A percentile compares a stretch with the other conserved stretches of the same genome.
Conservation (phyloP, 2,329 filamentous ascomycete genomes). For the Beauveria asiatica region DNA sequence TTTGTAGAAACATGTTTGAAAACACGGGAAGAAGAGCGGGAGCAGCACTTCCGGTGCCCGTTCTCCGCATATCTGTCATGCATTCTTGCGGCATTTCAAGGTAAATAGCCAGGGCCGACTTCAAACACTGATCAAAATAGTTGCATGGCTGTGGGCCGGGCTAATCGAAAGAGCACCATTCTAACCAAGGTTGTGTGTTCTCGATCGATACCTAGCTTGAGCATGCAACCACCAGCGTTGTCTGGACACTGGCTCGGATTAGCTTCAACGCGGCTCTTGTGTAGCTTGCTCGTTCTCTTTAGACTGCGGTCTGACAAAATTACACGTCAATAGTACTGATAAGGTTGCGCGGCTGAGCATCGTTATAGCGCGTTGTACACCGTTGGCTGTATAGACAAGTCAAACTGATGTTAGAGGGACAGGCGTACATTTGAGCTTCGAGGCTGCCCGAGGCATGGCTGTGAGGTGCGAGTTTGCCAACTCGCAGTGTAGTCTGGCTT, state of each 20-base stretch:
- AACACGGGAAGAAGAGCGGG: not conserved
- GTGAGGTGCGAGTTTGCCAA: not conserved
- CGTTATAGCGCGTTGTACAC: not conserved
- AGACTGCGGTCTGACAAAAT: not conserved
- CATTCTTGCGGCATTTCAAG: not conserved
- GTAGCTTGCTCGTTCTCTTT: not conserved
- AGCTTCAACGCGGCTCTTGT: not conserved
- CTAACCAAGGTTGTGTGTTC: not conserved
- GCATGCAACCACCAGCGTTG: not conserved
- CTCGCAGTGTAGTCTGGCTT: not conserved
- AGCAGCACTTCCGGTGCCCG: not conserved
- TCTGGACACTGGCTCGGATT: not conserved
- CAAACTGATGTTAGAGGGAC: not conserved
- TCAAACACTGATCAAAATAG: not conserved
- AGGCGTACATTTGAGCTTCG: not conserved
- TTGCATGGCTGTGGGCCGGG: not conserved
- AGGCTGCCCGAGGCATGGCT: not conserved
- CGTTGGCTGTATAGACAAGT: not conserved
- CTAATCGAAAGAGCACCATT: not conserved
- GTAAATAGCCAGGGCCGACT: not conserved
- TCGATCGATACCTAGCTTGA: not conserved
- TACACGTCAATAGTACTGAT: not conserved
- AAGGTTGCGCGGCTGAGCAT: not conserved
- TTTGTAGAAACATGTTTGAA: not conserved
- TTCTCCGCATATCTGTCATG: not conserved